A percentile compares a stretch with the other conserved stretches of the same genome.
phyloP scores from a whole-genome alignment of 352 stramenopile genomes.

The Pythium guiyangense region DNA sequence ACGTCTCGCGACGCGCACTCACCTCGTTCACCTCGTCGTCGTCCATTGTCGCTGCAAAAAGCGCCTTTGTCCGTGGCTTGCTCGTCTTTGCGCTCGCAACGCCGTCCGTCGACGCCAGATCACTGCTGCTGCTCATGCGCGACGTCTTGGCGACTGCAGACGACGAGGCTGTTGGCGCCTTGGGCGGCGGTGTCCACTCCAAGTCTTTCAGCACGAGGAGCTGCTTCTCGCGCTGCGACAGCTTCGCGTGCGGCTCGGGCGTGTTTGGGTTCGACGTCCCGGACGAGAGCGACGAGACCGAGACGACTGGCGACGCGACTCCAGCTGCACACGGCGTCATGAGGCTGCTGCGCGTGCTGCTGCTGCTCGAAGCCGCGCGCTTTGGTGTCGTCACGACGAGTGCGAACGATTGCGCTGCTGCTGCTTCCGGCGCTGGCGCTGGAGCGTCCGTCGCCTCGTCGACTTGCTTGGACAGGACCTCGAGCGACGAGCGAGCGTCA shows the following conservation, averaged over 20 bases:
- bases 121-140: conserved; percentile 10
- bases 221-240: conserved; percentile 33
- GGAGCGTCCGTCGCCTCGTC: too few relatives aligned
- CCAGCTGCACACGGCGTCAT: conserved; percentile 16
- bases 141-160: not conserved
- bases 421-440: not conserved
- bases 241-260: conserved; percentile 28
- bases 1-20: not conserved
- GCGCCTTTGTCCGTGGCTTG: conserved; percentile 4
- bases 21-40: not conserved
- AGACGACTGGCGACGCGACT: conserved; percentile 62
- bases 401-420: not conserved
- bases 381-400: conserved; percentile 35
- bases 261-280: conserved; percentile 65
- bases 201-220: conserved; percentile 44
- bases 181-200: conserved; percentile 41
- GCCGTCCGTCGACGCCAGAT: conserved; percentile 3
- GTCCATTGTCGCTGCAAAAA: conserved; percentile 1
- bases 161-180: not conserved
- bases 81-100: conserved; percentile 8
- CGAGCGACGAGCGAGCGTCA: too few relatives aligned
- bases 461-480: too few relatives aligned
- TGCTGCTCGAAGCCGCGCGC: conserved; percentile 1
- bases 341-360: not conserved
- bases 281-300: conserved; percentile 54